phyloP scores from a whole-genome alignment of 768 basidiomycete genomes.

The Lactarius sanguifluus region DNA sequence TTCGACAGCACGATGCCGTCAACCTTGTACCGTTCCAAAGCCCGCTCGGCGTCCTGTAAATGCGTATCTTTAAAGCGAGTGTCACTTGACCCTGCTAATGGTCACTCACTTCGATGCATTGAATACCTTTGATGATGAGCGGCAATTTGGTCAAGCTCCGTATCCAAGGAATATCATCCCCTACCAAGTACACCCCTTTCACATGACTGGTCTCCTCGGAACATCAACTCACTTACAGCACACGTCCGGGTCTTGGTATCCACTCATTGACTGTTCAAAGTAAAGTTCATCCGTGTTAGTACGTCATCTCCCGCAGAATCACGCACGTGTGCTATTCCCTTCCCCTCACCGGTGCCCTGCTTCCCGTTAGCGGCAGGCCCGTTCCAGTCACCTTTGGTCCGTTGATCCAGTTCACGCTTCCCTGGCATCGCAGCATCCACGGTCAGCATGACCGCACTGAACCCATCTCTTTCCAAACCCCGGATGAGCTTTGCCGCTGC shows the following conservation, averaged over 20 bases:
- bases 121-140: constrained; percentile 47
- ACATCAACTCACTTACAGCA: constrained; percentile 31
- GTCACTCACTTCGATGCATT: constrained; percentile 43
- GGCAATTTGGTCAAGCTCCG: constrained; percentile 42
- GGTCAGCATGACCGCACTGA: constrained; percentile 49
- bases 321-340: constrained; percentile 35
- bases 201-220: not conserved
- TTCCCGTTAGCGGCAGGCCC: constrained; percentile 31
- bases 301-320: not conserved
- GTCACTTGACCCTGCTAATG: not conserved
- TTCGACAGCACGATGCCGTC: constrained; percentile 50
- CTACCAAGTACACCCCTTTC: constrained; percentile 22
- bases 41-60: constrained; percentile 45
- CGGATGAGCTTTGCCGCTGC: constrained; percentile 41
- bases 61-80: not conserved
- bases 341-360: constrained; percentile 16
- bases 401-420: constrained; percentile 42
- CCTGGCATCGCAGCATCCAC: constrained; percentile 48
- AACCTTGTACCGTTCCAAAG: constrained; percentile 42
- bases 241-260: constrained; percentile 38
- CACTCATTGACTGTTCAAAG: constrained; percentile 32
- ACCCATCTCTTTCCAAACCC: constrained; percentile 41
- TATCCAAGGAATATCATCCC: constrained; percentile 42
- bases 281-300: constrained; percentile 7
- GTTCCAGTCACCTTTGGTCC: constrained; percentile 36